Percentiles rank a stretch among this genome's conserved stretches.
Evolutionary conservation across 805 yeast species (phyloP).

Genomic region (Metschnikowia gruessii): DNA sequence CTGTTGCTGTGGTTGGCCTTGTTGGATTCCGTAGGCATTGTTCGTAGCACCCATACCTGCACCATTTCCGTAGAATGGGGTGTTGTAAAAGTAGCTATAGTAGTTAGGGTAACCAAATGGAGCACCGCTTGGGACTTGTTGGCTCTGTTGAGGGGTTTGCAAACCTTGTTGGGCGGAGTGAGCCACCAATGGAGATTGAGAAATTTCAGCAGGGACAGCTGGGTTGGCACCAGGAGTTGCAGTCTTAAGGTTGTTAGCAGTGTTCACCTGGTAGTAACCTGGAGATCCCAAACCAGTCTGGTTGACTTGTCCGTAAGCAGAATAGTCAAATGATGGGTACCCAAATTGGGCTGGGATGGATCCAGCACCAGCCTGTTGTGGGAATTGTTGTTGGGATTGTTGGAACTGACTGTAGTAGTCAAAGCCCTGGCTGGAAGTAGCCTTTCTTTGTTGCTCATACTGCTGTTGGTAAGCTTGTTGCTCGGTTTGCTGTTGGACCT

Average conservation of each 20-base stretch:
- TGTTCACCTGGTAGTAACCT: conserved; percentile 27
- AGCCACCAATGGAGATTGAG: conserved; percentile 34
- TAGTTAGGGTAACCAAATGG: conserved; percentile 43
- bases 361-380: conserved; percentile 39
- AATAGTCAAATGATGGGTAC: conserved; percentile 45
- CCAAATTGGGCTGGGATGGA: conserved; percentile 42
- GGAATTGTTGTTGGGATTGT: conserved; percentile 34
- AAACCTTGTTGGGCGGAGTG: conserved; percentile 24
- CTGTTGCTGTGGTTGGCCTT: conserved; percentile 26
- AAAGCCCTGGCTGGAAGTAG: conserved; percentile 19
- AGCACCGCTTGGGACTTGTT: conserved; percentile 33
- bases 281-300: conserved; percentile 19
- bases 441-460: conserved; percentile 14
- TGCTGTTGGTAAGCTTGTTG: conserved; percentile 17
- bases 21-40: conserved; percentile 21
- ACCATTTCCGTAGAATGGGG: conserved; percentile 39
- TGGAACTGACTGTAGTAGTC: conserved; percentile 23
- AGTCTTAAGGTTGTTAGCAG: conserved; percentile 26
- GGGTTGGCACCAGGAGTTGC: conserved; percentile 23
- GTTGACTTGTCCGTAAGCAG: conserved; percentile 30
- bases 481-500: conserved; percentile 11
- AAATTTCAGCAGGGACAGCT: conserved; percentile 22
- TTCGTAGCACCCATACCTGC: conserved; percentile 25
- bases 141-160: conserved; percentile 30
- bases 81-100: conserved; percentile 41